Conservation (phyloP, 805 yeast genomes). For the Metschnikowia colocasiae region DNA sequence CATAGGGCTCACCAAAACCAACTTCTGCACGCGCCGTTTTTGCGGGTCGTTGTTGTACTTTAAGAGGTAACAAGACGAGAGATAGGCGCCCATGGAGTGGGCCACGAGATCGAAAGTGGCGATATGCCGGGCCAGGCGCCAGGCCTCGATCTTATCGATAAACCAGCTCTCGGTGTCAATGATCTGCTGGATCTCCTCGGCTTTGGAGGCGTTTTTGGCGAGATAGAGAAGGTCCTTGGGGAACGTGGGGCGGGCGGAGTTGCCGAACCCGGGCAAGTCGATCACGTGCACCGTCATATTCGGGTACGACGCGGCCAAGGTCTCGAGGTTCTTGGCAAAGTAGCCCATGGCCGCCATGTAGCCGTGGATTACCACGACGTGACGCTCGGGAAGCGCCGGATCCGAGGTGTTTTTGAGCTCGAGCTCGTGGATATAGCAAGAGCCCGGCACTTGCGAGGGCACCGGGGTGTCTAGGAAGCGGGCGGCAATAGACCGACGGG, state of each 20-base stretch:
- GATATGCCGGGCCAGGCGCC: slow-evolving; percentile 28
- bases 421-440: slow-evolving; percentile 35
- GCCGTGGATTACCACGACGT: slow-evolving; percentile 39
- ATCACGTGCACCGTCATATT: slow-evolving; percentile 37
- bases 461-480: slow-evolving; percentile 29
- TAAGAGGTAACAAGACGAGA: slow-evolving; percentile 38
- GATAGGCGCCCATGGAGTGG: slow-evolving; percentile 44
- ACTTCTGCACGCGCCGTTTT: slow-evolving; percentile 19
- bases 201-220: slow-evolving; percentile 14
- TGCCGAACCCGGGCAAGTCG: slow-evolving; percentile 43
- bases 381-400: slow-evolving; percentile 8
- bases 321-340: slow-evolving; percentile 37
- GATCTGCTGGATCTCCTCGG: slow-evolving; percentile 30
- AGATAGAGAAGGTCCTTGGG: slow-evolving; percentile 28
- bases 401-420: slow-evolving; percentile 25
- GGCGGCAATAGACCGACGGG: slow-evolving; percentile 12
- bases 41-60: slow-evolving; percentile 28
- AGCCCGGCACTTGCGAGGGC: slow-evolving; percentile 18
- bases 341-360: slow-evolving; percentile 45
- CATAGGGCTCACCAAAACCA: slow-evolving; percentile 39
- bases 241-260: slow-evolving; percentile 38
- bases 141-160: slow-evolving; percentile 35
- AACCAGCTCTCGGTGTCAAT: slow-evolving; percentile 39
- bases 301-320: slow-evolving; percentile 26
- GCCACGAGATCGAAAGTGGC: slow-evolving; percentile 30